Percentiles rank a stretch among this genome's conserved stretches.
Conservation (phyloP, 257 asterid species). For the Dorcoceras hygrometricum region DNA sequence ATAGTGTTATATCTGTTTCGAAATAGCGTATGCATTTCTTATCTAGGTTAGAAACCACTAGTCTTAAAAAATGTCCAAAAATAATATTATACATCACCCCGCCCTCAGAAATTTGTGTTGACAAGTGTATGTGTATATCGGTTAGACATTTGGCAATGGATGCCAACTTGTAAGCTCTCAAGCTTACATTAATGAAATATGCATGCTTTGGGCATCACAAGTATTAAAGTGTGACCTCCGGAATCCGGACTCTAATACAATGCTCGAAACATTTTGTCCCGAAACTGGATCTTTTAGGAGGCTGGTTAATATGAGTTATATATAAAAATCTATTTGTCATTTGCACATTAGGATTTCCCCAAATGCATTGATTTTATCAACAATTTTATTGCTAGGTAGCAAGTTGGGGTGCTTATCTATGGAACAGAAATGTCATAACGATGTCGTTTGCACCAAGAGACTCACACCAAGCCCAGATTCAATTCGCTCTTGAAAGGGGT, state of each 20-base stretch:
- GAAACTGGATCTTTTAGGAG: not conserved
- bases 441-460: constrained; percentile 67
- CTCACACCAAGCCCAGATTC: constrained; percentile 67
- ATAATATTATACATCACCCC: not conserved
- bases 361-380: not conserved
- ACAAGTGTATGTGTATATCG: not conserved
- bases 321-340: not conserved
- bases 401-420: constrained; percentile 66
- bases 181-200: not conserved
- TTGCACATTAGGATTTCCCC: not conserved
- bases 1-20: constrained; percentile 14
- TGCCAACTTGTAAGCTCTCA: not conserved
- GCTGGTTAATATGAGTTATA: not conserved
- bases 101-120: not conserved
- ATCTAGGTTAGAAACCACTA: not conserved
- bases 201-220: no score
- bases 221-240: not conserved
- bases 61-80: not conserved
- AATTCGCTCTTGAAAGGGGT: constrained; percentile 69
- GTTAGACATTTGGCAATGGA: no score
- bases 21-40: not conserved
- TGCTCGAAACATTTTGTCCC: no score
- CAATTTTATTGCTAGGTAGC: constrained; percentile 39
- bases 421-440: constrained; percentile 53
- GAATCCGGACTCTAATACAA: no score